These are phyloP conservation scores for Sporopachydermia lactativora DNA, from an alignment of 805 yeast genomes.

Conservation along the genomic window DNA sequence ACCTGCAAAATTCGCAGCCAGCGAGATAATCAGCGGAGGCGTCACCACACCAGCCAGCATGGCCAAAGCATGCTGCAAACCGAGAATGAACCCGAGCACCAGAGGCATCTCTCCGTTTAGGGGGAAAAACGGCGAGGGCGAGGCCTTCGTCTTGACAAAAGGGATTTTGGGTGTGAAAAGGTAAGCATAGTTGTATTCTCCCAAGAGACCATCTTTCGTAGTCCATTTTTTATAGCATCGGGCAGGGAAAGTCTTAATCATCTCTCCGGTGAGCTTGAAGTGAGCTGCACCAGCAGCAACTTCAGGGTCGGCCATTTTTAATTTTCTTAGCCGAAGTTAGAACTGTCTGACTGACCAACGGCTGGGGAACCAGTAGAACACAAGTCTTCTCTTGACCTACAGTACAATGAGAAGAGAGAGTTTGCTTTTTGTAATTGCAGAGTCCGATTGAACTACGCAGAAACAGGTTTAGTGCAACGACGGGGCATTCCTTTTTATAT, in stretches of 20 bases:
- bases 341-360: no score
- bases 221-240: constrained; percentile 32
- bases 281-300: not conserved
- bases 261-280: not conserved
- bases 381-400: no score
- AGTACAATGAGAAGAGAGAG: no score
- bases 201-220: constrained; percentile 70
- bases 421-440: no score
- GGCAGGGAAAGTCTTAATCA: not conserved
- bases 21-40: constrained; percentile 65
- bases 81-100: constrained; percentile 60
- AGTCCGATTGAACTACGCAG: no score
- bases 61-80: constrained; percentile 77
- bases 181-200: constrained; percentile 72
- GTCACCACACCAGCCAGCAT: constrained; percentile 88
- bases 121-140: constrained; percentile 72
- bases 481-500: no score
- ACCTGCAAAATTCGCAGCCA: constrained; percentile 41
- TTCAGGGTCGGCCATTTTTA: constrained; percentile 1
- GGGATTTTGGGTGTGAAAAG: constrained; percentile 76
- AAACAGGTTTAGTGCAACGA: no score
- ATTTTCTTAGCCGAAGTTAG: no score
- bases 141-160: constrained; percentile 31
- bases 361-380: no score
- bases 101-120: constrained; percentile 70